These are phyloP conservation scores for Phlebiopsis flavidoalba DNA, from an alignment of 768 basidiomycete species.

Conservation along the genomic window DNA sequence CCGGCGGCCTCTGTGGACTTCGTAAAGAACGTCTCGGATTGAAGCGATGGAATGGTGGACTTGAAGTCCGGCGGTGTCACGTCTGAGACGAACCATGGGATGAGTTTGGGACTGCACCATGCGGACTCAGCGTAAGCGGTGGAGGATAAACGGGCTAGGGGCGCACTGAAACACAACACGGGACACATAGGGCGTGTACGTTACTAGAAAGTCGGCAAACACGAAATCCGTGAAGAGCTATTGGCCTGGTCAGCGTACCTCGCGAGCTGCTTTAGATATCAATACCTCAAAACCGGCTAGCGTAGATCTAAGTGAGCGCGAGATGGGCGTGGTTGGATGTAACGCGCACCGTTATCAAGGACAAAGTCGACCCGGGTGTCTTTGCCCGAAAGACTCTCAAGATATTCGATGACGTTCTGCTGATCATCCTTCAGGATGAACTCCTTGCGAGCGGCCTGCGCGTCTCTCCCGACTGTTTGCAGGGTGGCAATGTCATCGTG, in stretches of 20 bases:
- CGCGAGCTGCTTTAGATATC: background rate
- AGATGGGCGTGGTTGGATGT: background rate
- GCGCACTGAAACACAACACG: conserved; percentile 88
- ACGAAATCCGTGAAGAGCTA: conserved; percentile 92
- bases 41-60: conserved; percentile 49
- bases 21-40: conserved; percentile 60
- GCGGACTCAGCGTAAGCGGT: background rate
- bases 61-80: conserved; percentile 85
- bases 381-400: conserved; percentile 46
- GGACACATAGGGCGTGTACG: conserved; percentile 77
- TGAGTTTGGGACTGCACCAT: conserved; percentile 71
- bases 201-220: conserved; percentile 89
- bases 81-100: conserved; percentile 98
- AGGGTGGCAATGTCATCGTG: conserved; percentile 77
- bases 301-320: background rate
- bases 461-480: conserved; percentile 78
- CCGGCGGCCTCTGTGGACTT: conserved; percentile 10
- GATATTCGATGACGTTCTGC: conserved; percentile 63
- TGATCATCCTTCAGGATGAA: conserved; percentile 88
- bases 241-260: background rate
- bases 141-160: background rate
- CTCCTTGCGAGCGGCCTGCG: conserved; percentile 67
- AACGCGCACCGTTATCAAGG: conserved; percentile 74
- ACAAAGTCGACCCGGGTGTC: conserved; percentile 73
- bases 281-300: conserved; percentile 87